A percentile compares a stretch with the other conserved stretches of the same genome.
phyloP scores from a whole-genome alignment of 2,329 filamentous ascomycete genomes.

The Colletotrichum truncatum region DNA sequence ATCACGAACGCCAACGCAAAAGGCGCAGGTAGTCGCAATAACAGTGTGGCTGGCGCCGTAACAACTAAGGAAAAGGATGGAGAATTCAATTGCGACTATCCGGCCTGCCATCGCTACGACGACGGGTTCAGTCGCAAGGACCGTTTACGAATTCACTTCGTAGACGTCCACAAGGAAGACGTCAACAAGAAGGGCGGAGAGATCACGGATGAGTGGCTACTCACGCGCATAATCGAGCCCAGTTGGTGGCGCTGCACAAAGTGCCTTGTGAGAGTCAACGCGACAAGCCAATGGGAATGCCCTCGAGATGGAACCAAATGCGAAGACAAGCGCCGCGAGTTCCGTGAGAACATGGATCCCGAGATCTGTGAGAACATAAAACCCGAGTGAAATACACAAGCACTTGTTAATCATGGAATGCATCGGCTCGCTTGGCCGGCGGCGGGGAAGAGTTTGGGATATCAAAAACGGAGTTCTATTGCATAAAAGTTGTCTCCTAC shows the following conservation, averaged over 20 bases:
- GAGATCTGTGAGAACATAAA: neutral
- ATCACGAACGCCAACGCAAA: neutral
- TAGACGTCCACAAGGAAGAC: conserved; percentile 65
- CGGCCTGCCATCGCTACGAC: conserved; percentile 52
- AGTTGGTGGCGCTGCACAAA: conserved; percentile 65
- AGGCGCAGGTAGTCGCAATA: conserved; percentile 20
- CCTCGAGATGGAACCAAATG: conserved; percentile 33
- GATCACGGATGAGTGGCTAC: conserved; percentile 47
- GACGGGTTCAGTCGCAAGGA: conserved; percentile 63
- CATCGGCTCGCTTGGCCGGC: neutral
- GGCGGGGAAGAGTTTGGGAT: neutral
- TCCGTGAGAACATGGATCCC: conserved; percentile 21
- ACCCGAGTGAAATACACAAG: too few relatives aligned
- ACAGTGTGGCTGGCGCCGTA: conserved; percentile 12
- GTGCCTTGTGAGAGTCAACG: conserved; percentile 57
- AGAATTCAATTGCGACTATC: conserved; percentile 60
- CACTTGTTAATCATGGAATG: too few relatives aligned
- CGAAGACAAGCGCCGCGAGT: conserved; percentile 31
- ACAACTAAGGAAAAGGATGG: conserved; percentile 46
- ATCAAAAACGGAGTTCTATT: conserved; percentile 19
- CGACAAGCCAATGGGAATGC: conserved; percentile 54
- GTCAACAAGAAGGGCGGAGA: conserved; percentile 54
- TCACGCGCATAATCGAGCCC: conserved; percentile 47
- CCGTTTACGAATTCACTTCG: conserved; percentile 65
- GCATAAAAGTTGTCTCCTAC: conserved; percentile 22